Conservation (phyloP, 1,284 basidiomycete species). For the Ustilago sp. region DNA sequence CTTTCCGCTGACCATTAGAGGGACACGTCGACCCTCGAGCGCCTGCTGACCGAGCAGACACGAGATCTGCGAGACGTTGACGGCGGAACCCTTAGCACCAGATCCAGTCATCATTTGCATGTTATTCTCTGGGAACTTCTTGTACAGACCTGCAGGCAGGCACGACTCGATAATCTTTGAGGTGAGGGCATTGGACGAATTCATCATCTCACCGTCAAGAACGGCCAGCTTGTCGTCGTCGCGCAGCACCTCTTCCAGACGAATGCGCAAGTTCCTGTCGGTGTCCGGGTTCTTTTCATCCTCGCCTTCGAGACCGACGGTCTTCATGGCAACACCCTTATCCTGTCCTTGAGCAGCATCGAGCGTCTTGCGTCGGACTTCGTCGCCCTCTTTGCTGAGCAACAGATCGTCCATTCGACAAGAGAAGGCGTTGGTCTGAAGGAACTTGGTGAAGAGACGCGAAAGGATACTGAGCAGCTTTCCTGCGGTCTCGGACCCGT, state of each 20-base stretch:
- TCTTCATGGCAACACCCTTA: slow-evolving; percentile 82
- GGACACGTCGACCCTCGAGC: slow-evolving; percentile 96
- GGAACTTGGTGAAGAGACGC: slow-evolving; percentile 93
- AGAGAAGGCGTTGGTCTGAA: slow-evolving; percentile 96
- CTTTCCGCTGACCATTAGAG: slow-evolving; percentile 99
- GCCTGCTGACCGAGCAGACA: slow-evolving; percentile 97
- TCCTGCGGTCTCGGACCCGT: slow-evolving; percentile 89
- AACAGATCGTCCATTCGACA: slow-evolving; percentile 99
- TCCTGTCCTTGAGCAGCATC: slow-evolving; percentile 80
- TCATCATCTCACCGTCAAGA: slow-evolving; percentile 85
- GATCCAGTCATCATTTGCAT: slow-evolving; percentile 99
- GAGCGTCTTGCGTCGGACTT: slow-evolving; percentile 78
- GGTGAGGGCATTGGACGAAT: slow-evolving; percentile 78
- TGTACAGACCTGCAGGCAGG: slow-evolving; percentile 83
- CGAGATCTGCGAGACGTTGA: slow-evolving; percentile 98
- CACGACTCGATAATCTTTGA: slow-evolving; percentile 79
- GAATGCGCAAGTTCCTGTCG: slow-evolving; percentile 72
- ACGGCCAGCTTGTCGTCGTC: slow-evolving; percentile 98
- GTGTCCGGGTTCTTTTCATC: slow-evolving; percentile 66
- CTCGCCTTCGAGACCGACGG: slow-evolving; percentile 72
- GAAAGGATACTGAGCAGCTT: slow-evolving; percentile 91
- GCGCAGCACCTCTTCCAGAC: slow-evolving; percentile 90
- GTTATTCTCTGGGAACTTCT: slow-evolving; percentile 91
- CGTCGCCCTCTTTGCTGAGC: slow-evolving; percentile 85
- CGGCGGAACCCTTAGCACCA: slow-evolving; percentile 96